Evolutionary conservation across 345 rosid species (phyloP), one percentile per base, ranked within the genome.

Genomic region (Citrus sp.): DNA sequence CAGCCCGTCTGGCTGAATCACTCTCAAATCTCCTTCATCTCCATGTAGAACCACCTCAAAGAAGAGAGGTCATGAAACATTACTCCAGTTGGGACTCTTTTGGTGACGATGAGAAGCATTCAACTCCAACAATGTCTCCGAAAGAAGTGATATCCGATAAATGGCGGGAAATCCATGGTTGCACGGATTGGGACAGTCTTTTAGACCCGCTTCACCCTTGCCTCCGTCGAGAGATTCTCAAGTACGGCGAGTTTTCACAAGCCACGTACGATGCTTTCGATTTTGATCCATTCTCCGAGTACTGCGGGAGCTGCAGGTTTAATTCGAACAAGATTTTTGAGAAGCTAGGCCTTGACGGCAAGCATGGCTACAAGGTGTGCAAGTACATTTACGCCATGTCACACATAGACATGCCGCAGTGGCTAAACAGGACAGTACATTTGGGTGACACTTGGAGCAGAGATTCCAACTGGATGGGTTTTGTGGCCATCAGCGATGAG

Each of bases 401-500:
- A 7, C 90, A 77, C 66, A 91, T 91, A 0, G 89, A 88, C 49
- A 86, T 91, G 66, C 93, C 93, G 5, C 72, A 80, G 14, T 91
- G 93, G 95, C 77, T 91, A 67, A 84, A 83, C 55, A 84, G 73
- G 40, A 79, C 92, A 0, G 51, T 13, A 46, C 7, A 84, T 40
- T 9, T 86, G 81, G 87, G 89, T 46, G 60, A n/a, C 32, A 79
- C 83, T n/a, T 91, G 95, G 95, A 89, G 95, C 84, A 91, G 84
- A 76, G 93, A 91, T 68, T 91, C 95, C 10, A 91, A 89, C 64
- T 91, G 93, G 93, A 90, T 87, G 91, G 95, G 93, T 0, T 86
- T 84, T 49, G 90, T 91, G 0, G 92, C 90, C 0, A 90, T 89
- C 9, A 88, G 92, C 63, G 82, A 86, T 21, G 88, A 85, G 58